Base-by-base conservation (phyloP, 768 basidiomycete species). In the Leccinum disarticulatum region DNA sequence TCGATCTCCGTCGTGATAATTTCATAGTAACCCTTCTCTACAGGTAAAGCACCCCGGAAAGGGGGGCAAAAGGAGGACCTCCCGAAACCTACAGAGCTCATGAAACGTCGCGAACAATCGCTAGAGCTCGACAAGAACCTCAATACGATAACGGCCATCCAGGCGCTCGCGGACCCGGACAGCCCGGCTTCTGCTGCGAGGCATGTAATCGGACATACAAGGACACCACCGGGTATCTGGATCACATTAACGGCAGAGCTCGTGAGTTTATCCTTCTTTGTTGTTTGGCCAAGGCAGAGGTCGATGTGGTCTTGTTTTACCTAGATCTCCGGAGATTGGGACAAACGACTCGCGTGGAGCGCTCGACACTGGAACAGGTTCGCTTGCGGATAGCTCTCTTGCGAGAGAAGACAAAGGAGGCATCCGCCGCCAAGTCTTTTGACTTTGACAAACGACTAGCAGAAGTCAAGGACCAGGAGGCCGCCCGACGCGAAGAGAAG, bases 121-220 rank as follows among this genome's bases (percentile, higher is more conserved):
- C 79, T 99, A 8, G 94, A 93, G 55, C 86, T 99, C 27, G 93
- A 97, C 68, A 97, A 95, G 79, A 97, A 98, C 75, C 81, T 98
- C 35, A 84, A 84, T 67, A 98, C 98, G 82, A 96, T 91, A 1
- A 91, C 95, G 83, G 89, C 98, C 60, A 89, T 69, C 83, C 86
- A 2, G 85, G 88, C 41, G 91, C 86, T 17, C 82, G 86, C 62
- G 95, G 95, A 1, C 83, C 94, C 17, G 94, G 95, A 4, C 88
- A 94, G 62, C 94, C 95, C 25, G 95, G 95, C 0, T 99, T 97
- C 77, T 90, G 83, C 74, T 99, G 97, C 69, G 95, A 96, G 69
- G 77, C 89, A 9, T 99, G 97, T 73, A 89, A 84, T 65, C 80
- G 93, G 65, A 96, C 90, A 14, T 91, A 93, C 77, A 97, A 96